Evolutionary conservation across 257 asterid species (phyloP), one percentile per base, ranked within the genome.

Genomic region (Eustoma russellianum): DNA sequence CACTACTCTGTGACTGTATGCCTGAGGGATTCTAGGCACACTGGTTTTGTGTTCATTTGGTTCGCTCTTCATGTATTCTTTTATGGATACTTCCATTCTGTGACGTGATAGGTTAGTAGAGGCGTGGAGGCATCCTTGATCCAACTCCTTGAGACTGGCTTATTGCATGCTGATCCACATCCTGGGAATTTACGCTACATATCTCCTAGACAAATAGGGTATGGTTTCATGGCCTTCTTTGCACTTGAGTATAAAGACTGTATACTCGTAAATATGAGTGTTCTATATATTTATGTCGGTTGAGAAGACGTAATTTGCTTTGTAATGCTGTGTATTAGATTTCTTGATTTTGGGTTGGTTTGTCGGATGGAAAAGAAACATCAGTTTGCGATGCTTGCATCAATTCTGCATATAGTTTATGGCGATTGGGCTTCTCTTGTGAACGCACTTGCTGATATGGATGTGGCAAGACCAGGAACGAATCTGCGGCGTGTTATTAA

Each of bases 321-420:
- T 19, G 12, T 44, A 49, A 59, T 46, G 46, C 57, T 51, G 50
- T 19, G 50, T 53, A 48, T 33, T 55, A 91, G 98, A 83, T 82
- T 91, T 77, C 91, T 91, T 69, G 98, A 91, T 77, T 91, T 91
- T 70, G 98, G 98, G 41, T 82, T 87, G 82, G 70, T 91, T 69
- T 91, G 98, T 59, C 98, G 90, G 60, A 79, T 91, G 98, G 94
- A 87, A 71, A 87, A 79, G 84, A 82, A 78, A 70, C 96, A 91
- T 76, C 98, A 82, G 71, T 71, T 75, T 69, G 95, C 96, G 52
- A 91, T 91, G 98, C 94, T 91, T 63, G 85, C 89, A 54, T 72
- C 94, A 50, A 78, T 84, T 56, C 81, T 84, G 66, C 90, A 91
- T 82, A 87, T 87, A 68, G 97, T 91, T 38, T 78, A 82, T 71